These are phyloP conservation scores for Aspergillus pseudotamarii DNA, from an alignment of 2,329 filamentous ascomycete genomes.

Conservation along the genomic window DNA sequence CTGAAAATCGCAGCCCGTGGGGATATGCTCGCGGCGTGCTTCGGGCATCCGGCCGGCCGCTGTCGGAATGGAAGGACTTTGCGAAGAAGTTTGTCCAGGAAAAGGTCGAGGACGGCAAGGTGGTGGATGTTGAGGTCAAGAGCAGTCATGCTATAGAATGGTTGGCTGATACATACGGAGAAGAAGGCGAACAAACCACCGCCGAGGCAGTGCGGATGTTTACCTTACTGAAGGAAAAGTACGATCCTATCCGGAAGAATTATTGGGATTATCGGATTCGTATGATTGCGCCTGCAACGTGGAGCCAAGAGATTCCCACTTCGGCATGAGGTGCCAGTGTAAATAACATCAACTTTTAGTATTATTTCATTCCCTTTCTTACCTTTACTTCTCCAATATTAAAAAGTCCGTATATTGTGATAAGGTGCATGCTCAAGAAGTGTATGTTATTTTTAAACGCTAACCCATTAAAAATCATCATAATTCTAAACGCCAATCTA, in stretches of 20 bases:
- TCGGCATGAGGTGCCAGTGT: slow-evolving; percentile 19
- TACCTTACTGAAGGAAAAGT: slow-evolving; percentile 75
- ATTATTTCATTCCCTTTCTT: neutral
- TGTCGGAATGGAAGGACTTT: slow-evolving; percentile 56
- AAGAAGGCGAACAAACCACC: slow-evolving; percentile 43
- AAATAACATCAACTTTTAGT: neutral
- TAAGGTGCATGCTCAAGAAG: neutral
- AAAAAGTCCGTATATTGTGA: neutral
- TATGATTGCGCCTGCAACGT: slow-evolving; percentile 38
- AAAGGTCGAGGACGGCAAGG: slow-evolving; percentile 41
- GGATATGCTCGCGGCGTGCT: slow-evolving; percentile 83
- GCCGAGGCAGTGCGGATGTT: slow-evolving; percentile 69
- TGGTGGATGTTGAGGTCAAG: slow-evolving; percentile 50
- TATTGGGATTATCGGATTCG: slow-evolving; percentile 84
- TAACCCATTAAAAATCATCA: neutral
- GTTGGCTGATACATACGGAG: slow-evolving; percentile 50
- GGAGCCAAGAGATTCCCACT: slow-evolving; percentile 15
- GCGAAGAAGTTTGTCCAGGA: slow-evolving; percentile 57
- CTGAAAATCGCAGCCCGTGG: slow-evolving; percentile 94
- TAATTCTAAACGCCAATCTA: neutral
- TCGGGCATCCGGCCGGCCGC: slow-evolving; percentile 60
- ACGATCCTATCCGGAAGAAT: slow-evolving; percentile 85
- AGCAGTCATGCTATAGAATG: slow-evolving; percentile 62
- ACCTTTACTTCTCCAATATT: too few relatives aligned
- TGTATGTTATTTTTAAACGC: neutral